A percentile compares a stretch with the other conserved stretches of the same genome.
Conservation (phyloP, 371 early-diverging fungal genomes). For the Massospora cicadina region DNA sequence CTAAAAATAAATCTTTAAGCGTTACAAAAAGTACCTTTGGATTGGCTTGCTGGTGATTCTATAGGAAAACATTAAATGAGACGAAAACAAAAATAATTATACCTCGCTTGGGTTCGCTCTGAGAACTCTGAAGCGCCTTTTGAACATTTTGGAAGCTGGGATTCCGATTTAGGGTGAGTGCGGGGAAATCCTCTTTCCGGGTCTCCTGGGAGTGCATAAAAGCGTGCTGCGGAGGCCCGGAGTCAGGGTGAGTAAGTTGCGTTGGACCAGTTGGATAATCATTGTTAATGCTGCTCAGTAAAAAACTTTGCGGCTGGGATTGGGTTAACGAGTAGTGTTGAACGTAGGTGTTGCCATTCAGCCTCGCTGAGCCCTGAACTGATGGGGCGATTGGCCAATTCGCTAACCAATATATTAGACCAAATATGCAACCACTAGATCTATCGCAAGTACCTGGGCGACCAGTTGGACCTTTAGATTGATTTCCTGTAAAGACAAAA, state of each 20-base stretch:
- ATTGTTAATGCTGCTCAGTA: neutral
- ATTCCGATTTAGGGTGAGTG: neutral
- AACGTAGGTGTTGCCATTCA: neutral
- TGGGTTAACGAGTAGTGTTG: neutral
- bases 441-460: neutral
- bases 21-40: neutral
- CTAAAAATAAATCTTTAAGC: too few species aligned
- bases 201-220: conserved; percentile 18
- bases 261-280: neutral
- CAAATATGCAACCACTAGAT: too few species aligned
- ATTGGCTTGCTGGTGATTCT: neutral
- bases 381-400: neutral
- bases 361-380: neutral
- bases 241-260: neutral
- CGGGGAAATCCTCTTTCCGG: conserved; percentile 2
- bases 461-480: neutral
- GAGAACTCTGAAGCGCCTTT: neutral
- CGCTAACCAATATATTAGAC: too few species aligned
- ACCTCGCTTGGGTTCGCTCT: neutral
- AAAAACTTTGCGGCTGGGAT: neutral
- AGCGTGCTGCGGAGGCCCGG: conserved; percentile 14
- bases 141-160: neutral
- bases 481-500: neutral
- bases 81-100: neutral
- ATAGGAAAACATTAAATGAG: neutral